phyloP scores from a whole-genome alignment of 805 yeast genomes.

The Sugiyamaella boreocaroliniensis region DNA sequence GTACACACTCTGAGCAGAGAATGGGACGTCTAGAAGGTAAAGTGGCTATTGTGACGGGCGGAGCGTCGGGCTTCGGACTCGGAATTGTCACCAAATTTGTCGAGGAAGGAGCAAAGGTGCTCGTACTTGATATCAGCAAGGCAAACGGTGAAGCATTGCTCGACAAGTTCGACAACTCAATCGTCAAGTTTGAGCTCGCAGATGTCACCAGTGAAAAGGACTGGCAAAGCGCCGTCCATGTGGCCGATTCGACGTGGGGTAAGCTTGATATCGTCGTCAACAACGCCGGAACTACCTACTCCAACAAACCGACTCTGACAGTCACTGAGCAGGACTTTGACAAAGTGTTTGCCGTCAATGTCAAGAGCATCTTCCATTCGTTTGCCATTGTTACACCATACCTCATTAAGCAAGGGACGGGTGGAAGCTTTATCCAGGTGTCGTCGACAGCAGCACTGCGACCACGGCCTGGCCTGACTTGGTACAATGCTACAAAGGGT shows the following conservation, averaged over 20 bases:
- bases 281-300: constrained; percentile 33
- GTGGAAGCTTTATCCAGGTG: constrained; percentile 37
- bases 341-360: constrained; percentile 25
- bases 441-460: constrained; percentile 33
- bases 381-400: constrained; percentile 29
- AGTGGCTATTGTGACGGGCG: constrained; percentile 41
- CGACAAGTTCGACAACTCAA: background rate
- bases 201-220: constrained; percentile 25
- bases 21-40: constrained; percentile 26
- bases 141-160: constrained; percentile 9
- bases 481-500: constrained; percentile 34
- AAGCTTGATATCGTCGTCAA: constrained; percentile 32
- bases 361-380: constrained; percentile 15
- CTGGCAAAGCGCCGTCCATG: constrained; percentile 25
- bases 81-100: constrained; percentile 20
- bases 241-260: constrained; percentile 26
- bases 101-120: constrained; percentile 15
- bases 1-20: background rate
- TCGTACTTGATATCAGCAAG: constrained; percentile 14
- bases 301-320: constrained; percentile 25
- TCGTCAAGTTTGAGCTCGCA: constrained; percentile 10
- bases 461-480: constrained; percentile 30
- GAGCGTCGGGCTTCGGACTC: constrained; percentile 39
- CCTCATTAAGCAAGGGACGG: constrained; percentile 17
- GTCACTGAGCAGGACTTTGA: constrained; percentile 25